phyloP scores from a whole-genome alignment of 2,329 filamentous ascomycete species.

The Fusarium sp. region DNA sequence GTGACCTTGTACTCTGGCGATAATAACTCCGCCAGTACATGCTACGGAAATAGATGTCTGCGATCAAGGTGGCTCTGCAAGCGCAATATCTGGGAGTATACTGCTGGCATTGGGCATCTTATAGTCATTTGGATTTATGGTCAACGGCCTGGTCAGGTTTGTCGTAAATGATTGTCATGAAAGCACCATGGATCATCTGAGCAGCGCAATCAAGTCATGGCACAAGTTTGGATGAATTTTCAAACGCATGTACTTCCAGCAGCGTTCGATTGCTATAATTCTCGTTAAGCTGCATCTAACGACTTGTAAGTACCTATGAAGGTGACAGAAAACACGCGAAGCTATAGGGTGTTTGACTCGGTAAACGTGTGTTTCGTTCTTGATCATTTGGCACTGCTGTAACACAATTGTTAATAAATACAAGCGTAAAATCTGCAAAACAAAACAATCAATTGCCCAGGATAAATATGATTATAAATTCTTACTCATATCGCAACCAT shows the following conservation, averaged over 20 bases:
- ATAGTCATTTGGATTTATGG: not conserved
- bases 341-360: not conserved
- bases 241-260: not conserved
- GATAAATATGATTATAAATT: not conserved
- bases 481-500: not conserved
- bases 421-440: not conserved
- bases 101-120: not conserved
- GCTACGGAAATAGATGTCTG: not conserved
- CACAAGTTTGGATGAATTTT: not conserved
- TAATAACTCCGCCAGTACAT: conserved; percentile 1
- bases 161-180: not conserved
- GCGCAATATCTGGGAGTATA: not conserved
- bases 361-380: too few species aligned
- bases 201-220: not conserved
- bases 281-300: too few species aligned
- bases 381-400: not conserved
- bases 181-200: not conserved
- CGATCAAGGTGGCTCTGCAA: not conserved
- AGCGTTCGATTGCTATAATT: not conserved
- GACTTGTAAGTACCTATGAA: not conserved
- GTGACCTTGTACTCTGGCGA: not conserved
- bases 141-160: conserved; percentile 4
- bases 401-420: too few species aligned
- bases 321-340: not conserved
- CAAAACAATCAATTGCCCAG: not conserved